These are phyloP conservation scores for Salicornia ramosissima DNA, from an alignment of 148 eudicot species.

Conservation along the genomic window DNA sequence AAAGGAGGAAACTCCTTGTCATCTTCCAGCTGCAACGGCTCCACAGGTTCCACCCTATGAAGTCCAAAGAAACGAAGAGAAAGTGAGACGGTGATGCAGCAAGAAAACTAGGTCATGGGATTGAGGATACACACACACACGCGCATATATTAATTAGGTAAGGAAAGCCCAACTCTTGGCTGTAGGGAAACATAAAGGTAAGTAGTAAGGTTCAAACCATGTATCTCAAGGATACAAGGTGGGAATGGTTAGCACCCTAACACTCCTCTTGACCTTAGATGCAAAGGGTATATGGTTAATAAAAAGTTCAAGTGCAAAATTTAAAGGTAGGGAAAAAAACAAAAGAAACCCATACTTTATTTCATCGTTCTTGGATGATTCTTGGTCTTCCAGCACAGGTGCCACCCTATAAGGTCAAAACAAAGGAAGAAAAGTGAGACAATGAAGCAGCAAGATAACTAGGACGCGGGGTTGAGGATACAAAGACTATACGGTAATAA, in stretches of 20 bases:
- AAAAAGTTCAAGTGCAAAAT: too few species aligned
- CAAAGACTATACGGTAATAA: neutral
- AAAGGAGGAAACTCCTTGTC: conserved; percentile 32
- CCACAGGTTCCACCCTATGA: conserved; percentile 26
- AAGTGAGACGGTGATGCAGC: conserved; percentile 6
- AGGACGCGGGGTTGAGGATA: neutral
- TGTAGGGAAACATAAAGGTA: too few species aligned
- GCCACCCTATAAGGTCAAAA: conserved; percentile 27
- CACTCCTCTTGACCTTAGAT: too few species aligned
- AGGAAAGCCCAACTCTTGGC: too few species aligned
- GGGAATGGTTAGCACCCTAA: too few species aligned
- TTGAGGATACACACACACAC: neutral
- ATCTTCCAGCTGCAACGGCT: conserved; percentile 27
- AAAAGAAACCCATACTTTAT: too few species aligned
- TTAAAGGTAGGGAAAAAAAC: too few species aligned
- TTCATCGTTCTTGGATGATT: too few species aligned
- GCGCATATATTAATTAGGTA: too few species aligned
- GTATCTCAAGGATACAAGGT: too few species aligned
- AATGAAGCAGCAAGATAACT: conserved; percentile 5
- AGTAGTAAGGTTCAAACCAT: too few species aligned
- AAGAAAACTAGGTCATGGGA: neutral
- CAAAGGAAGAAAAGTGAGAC: neutral
- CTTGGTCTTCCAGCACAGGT: conserved; percentile 23
- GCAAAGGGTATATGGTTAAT: too few species aligned
- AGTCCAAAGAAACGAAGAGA: neutral